A percentile compares a stretch with the other conserved stretches of the same genome.
These are phyloP conservation scores for Babesia bigemina DNA, from an alignment of 169 alveolate species.

Conservation along the genomic window DNA sequence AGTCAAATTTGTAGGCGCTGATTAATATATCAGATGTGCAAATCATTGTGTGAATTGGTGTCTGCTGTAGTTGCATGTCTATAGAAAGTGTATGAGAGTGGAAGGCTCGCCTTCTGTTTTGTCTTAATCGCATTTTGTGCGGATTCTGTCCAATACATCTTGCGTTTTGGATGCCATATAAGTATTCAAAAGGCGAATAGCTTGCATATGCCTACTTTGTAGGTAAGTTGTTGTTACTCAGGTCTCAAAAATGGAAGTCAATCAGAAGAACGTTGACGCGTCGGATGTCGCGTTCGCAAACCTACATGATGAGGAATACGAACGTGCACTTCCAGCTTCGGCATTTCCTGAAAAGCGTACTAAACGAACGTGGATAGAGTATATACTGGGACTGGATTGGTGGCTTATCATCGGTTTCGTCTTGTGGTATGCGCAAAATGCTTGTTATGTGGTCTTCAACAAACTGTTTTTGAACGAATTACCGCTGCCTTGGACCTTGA, in stretches of 20 bases:
- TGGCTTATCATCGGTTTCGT: slow-evolving; percentile 9
- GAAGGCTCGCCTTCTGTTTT: too few relatives aligned
- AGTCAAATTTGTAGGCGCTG: too few relatives aligned
- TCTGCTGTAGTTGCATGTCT: too few relatives aligned
- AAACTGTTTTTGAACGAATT: slow-evolving; percentile 73
- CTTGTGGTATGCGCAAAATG: slow-evolving; percentile 81
- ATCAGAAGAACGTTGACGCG: not conserved
- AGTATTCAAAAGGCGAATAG: too few relatives aligned
- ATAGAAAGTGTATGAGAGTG: too few relatives aligned
- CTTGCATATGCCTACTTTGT: too few relatives aligned
- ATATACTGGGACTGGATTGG: slow-evolving; percentile 10
- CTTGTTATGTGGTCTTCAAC: slow-evolving; percentile 79
- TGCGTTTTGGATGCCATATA: too few relatives aligned
- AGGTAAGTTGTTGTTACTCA: too few relatives aligned
- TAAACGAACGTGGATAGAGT: not conserved
- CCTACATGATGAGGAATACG: slow-evolving; percentile 3
- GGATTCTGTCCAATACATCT: too few relatives aligned
- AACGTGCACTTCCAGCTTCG: slow-evolving; percentile 36
- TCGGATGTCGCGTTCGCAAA: slow-evolving; percentile 1
- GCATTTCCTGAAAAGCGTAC: slow-evolving; percentile 46
- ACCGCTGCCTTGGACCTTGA: slow-evolving; percentile 82
- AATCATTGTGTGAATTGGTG: too few relatives aligned
- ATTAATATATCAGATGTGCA: too few relatives aligned
- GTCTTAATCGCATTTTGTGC: too few relatives aligned
- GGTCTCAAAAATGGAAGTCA: slow-evolving; percentile 2